These are phyloP conservation scores for Phytophthora pisi DNA, from an alignment of 352 stramenopile genomes.

Conservation along the genomic window DNA sequence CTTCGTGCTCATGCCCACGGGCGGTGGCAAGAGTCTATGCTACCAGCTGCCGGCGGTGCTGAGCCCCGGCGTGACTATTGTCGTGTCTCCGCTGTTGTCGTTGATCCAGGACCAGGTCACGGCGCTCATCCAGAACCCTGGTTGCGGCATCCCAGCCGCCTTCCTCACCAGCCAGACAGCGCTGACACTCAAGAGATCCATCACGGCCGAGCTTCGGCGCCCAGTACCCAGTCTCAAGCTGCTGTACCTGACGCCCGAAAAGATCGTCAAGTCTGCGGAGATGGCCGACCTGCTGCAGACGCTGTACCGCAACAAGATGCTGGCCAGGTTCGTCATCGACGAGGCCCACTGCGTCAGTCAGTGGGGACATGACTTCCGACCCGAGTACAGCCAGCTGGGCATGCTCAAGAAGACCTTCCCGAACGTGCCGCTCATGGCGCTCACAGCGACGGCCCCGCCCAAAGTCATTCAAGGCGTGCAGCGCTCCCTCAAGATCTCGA, in stretches of 20 bases:
- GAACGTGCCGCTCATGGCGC: conserved; percentile 91
- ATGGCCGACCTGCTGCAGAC: conserved; percentile 70
- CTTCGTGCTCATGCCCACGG: conserved; percentile 96
- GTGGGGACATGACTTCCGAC: conserved; percentile 91
- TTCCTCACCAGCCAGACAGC: conserved; percentile 82
- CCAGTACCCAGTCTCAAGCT: conserved; percentile 76
- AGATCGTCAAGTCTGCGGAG: conserved; percentile 81
- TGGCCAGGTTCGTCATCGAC: conserved; percentile 96
- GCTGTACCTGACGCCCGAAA: conserved; percentile 96
- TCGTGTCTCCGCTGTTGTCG: conserved; percentile 94
- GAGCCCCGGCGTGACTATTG: conserved; percentile 87
- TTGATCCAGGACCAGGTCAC: conserved; percentile 95
- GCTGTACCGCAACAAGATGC: conserved; percentile 55
- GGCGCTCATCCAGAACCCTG: conserved; percentile 68
- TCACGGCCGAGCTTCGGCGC: conserved; percentile 87
- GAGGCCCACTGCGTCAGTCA: conserved; percentile 91
- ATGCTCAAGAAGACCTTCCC: conserved; percentile 92
- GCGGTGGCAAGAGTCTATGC: conserved; percentile 91
- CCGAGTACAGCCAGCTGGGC: conserved; percentile 93
- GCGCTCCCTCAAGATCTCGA: conserved; percentile 75
- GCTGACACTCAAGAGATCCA: conserved; percentile 64
- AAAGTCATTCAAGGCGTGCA: conserved; percentile 87
- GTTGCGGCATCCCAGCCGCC: conserved; percentile 65
- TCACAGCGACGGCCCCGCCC: conserved; percentile 91
- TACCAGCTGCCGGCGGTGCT: conserved; percentile 89